phyloP scores from a whole-genome alignment of 2,329 filamentous ascomycete genomes.

The Fusarium proliferatum region DNA sequence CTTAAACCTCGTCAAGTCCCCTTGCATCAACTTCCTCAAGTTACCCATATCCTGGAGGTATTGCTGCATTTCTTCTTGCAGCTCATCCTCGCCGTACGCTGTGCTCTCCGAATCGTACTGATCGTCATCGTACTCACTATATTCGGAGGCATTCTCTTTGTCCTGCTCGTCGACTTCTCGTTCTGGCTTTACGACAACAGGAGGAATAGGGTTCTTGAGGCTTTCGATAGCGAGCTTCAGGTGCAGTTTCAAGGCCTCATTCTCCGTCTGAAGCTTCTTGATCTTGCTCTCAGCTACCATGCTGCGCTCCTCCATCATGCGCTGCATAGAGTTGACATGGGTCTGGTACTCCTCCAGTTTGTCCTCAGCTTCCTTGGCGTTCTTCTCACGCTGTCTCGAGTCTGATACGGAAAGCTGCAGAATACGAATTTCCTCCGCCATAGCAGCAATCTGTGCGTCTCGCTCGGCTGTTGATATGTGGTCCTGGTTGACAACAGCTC shows the following conservation, averaged over 20 bases:
- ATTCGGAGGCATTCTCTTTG: slow-evolving; percentile 58
- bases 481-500: slow-evolving; percentile 95
- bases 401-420: slow-evolving; percentile 82
- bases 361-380: slow-evolving; percentile 81
- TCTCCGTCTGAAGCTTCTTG: slow-evolving; percentile 86
- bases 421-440: slow-evolving; percentile 92
- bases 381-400: slow-evolving; percentile 75
- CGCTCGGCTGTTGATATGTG: slow-evolving; percentile 91
- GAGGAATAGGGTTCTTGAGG: slow-evolving; percentile 89
- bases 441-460: slow-evolving; percentile 91
- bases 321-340: slow-evolving; percentile 89
- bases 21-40: slow-evolving; percentile 68
- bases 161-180: slow-evolving; percentile 49
- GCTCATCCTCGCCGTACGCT: slow-evolving; percentile 65
- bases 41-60: slow-evolving; percentile 88
- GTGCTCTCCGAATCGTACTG: slow-evolving; percentile 62
- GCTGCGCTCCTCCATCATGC: slow-evolving; percentile 93
- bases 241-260: slow-evolving; percentile 88
- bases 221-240: slow-evolving; percentile 87
- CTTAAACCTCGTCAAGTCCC: slow-evolving; percentile 76
- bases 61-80: slow-evolving; percentile 87
- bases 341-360: slow-evolving; percentile 94
- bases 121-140: slow-evolving; percentile 68
- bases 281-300: slow-evolving; percentile 96
- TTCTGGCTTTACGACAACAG: slow-evolving; percentile 56